Base-by-base conservation (phyloP, 768 basidiomycete genomes). In the Antrodiella citrinella region DNA sequence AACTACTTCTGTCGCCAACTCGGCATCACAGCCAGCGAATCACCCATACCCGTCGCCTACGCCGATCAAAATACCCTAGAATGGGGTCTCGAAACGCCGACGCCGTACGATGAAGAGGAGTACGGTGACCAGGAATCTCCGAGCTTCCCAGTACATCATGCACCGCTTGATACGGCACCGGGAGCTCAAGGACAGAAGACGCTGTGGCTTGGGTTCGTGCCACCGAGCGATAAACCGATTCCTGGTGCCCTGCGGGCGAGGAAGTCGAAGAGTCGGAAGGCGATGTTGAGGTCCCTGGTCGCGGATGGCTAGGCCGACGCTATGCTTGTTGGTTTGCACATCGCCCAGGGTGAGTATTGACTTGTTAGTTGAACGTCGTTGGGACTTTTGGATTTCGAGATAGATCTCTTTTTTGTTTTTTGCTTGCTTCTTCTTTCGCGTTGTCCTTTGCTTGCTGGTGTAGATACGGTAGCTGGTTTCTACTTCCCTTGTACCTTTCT, bases 1-100 rank as follows among this genome's bases (percentile, higher is more conserved):
- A 79, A 86, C 57, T 75, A 81, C 57, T 89, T 82, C 63, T 84
- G 77, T 59, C 76, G 72, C 48, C 77, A 86, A 59, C 75, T 89
- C 7, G 82, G 77, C 26, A 87, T 90, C 57, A 68, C 68, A 19
- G 80, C 76, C 54, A 72, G 70, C 65, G 74, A 78, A 57, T 73
- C 86, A 2, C 71, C 81, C 13, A 66, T 82, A 47, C 86, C 87
- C 10, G 59, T 91, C 55, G 69, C 74, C 39, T 80, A 65, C 61
- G 49, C 65, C 35, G 61, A 69, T 42, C 50, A 54, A 18, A 60
- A 62, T 18, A 51, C 55, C 30, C 53, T 52, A 45, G 55, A 55
- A n/a, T 48, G 26, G 42, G 55, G 55, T 24, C 48, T 47, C 46
- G 50, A 55, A 18, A 38, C 38, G 23, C 56, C 48, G 15, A 13